Conservation (phyloP, 2,329 filamentous ascomycete genomes). For the Diaporthe destruens region DNA sequence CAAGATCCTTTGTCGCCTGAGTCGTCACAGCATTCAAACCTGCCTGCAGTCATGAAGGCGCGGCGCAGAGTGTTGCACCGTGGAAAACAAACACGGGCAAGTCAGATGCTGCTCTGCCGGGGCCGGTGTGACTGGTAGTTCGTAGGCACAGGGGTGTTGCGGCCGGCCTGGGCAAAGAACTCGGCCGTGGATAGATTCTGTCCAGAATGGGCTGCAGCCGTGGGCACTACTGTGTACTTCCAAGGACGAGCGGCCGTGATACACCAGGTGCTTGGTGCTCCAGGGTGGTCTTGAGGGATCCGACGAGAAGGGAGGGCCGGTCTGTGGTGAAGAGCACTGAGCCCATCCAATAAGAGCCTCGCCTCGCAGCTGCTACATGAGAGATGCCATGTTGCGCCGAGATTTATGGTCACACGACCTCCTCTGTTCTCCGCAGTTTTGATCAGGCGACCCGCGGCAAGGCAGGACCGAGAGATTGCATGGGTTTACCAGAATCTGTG, state of each 20-base stretch:
- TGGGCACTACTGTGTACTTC: too few relatives aligned
- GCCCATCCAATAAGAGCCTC: conserved; percentile 2
- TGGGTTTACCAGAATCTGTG: conserved; percentile 22
- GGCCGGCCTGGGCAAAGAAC: conserved; percentile 8
- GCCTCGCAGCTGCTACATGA: conserved; percentile 3
- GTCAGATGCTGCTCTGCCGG: conserved; percentile 24
- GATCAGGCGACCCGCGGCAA: conserved; percentile 40
- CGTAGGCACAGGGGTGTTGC: conserved; percentile 15
- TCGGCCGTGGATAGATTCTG: not conserved
- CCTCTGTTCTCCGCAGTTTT: conserved; percentile 34
- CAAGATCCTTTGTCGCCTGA: not conserved
- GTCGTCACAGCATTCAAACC: not conserved
- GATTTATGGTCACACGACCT: conserved; percentile 41
- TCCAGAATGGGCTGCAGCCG: conserved; percentile 2
- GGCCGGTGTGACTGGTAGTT: conserved; percentile 33
- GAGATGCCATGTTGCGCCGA: conserved; percentile 24
- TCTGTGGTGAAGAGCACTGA: conserved; percentile 4
- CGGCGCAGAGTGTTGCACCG: conserved; percentile 11
- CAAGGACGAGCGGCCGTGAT: conserved; percentile 10
- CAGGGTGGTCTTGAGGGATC: not conserved
- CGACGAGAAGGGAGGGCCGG: conserved; percentile 17
- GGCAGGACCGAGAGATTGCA: conserved; percentile 4
- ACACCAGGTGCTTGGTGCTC: not conserved
- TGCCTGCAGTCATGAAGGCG: not conserved
- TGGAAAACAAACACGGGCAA: not conserved